Conservation (phyloP, 768 basidiomycete species). For the Rhizopogon vesiculosus region DNA sequence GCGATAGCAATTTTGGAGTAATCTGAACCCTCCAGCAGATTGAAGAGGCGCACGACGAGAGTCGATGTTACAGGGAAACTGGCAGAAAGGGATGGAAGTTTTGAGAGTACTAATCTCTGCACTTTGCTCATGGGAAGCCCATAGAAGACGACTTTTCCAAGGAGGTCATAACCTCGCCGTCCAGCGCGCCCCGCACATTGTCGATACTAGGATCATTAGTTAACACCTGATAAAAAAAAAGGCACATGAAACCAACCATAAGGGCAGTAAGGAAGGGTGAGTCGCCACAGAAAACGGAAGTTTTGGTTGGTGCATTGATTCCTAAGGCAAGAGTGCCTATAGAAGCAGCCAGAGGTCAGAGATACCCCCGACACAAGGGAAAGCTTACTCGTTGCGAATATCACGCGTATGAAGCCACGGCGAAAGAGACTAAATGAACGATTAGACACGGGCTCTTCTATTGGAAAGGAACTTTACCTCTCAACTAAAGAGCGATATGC, state of each 20-base stretch:
- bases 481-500: slow-evolving; percentile 54
- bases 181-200: slow-evolving; percentile 75
- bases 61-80: slow-evolving; percentile 67
- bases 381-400: slow-evolving; percentile 56
- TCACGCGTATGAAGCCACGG: slow-evolving; percentile 54
- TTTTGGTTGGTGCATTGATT: slow-evolving; percentile 70
- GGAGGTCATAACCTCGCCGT: slow-evolving; percentile 63
- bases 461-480: slow-evolving; percentile 30
- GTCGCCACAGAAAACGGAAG: slow-evolving; percentile 59
- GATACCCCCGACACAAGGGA: neutral
- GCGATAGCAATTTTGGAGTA: slow-evolving; percentile 42
- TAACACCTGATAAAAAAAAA: neutral
- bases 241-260: slow-evolving; percentile 35
- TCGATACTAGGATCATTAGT: slow-evolving; percentile 44
- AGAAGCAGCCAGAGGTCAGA: neutral
- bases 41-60: slow-evolving; percentile 58
- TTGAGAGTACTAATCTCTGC: slow-evolving; percentile 59
- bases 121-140: slow-evolving; percentile 61
- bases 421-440: slow-evolving; percentile 47
- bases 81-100: slow-evolving; percentile 55
- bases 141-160: slow-evolving; percentile 72
- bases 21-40: slow-evolving; percentile 58
- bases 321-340: slow-evolving; percentile 66
- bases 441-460: neutral
- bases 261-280: slow-evolving; percentile 58